Percentiles rank a stretch among this genome's conserved stretches.
These are phyloP conservation scores for Chara braunii DNA, from an alignment of 139 green algal species.

Conservation along the genomic window DNA sequence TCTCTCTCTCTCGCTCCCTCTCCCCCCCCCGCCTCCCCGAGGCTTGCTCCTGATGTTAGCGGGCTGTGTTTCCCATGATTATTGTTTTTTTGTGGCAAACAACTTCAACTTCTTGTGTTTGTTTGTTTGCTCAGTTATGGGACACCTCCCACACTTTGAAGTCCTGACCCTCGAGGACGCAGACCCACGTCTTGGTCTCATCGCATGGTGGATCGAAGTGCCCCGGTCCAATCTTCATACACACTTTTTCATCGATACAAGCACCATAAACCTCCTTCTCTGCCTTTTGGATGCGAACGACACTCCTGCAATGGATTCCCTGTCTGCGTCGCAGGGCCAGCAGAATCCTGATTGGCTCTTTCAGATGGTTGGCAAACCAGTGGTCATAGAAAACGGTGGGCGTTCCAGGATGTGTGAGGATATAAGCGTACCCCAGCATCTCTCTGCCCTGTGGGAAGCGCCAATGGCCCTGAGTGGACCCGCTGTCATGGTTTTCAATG, in stretches of 20 bases:
- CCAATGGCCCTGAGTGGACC: slow-evolving; percentile 50
- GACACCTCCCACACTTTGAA: too few species aligned
- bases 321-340: slow-evolving; percentile 35
- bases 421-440: slow-evolving; percentile 79
- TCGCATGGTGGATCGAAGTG: too few species aligned
- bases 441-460: slow-evolving; percentile 56
- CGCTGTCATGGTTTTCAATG: slow-evolving; percentile 61
- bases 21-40: too few species aligned
- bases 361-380: slow-evolving; percentile 41
- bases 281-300: slow-evolving; percentile 47
- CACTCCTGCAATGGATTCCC: slow-evolving; percentile 40
- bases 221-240: slow-evolving; percentile 30
- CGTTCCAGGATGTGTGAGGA: slow-evolving; percentile 89
- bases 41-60: too few species aligned
- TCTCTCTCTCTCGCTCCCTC: too few species aligned
- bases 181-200: too few species aligned
- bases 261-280: slow-evolving; percentile 47
- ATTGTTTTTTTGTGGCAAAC: too few species aligned
- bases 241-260: slow-evolving; percentile 38
- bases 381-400: slow-evolving; percentile 56
- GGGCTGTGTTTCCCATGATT: too few species aligned
- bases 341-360: slow-evolving; percentile 39
- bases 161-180: too few species aligned
- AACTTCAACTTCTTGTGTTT: too few species aligned
- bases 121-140: too few species aligned